Evolutionary conservation across 371 early-diverging fungal species (phyloP).

Genomic region (Zopfochytrium polystomum): DNA sequence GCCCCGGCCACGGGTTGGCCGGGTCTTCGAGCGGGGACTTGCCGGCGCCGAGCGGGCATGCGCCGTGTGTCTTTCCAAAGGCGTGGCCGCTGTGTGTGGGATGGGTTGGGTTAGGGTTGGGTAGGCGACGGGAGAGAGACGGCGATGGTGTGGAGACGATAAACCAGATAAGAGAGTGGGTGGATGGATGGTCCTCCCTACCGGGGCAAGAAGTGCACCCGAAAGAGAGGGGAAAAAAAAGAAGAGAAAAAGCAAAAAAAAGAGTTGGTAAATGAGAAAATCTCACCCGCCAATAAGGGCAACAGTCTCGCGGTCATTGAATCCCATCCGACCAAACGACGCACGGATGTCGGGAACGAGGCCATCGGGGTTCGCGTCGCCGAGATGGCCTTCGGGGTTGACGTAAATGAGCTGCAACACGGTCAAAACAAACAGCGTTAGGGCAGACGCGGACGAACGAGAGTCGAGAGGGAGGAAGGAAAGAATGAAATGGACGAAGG

Average conservation of each 20-base stretch:
- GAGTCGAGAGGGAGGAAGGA: not conserved
- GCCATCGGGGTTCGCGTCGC: constrained; percentile 43
- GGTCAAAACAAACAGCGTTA: not conserved
- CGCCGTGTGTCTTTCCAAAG: constrained; percentile 79
- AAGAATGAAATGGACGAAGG: too few species aligned
- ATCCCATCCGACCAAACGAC: constrained; percentile 82
- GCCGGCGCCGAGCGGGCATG: constrained; percentile 78
- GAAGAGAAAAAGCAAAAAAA: too few species aligned
- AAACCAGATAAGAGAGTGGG: too few species aligned
- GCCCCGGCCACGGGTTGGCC: constrained; percentile 17
- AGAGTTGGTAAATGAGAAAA: too few species aligned
- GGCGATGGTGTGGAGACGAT: too few species aligned
- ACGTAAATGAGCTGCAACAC: constrained; percentile 43
- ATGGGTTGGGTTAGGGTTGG: too few species aligned
- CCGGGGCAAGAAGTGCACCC: too few species aligned
- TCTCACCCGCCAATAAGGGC: constrained; percentile 61
- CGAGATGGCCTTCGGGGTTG: constrained; percentile 42
- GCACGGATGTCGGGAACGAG: constrained; percentile 49
- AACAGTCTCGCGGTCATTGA: constrained; percentile 80
- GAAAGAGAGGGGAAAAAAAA: too few species aligned
- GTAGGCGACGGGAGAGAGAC: too few species aligned
- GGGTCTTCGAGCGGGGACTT: constrained; percentile 36
- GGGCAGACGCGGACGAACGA: not conserved
- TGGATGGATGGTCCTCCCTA: too few species aligned
- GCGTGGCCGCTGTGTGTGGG: constrained; percentile 90